Conservation (phyloP, 208 protist genomes). For the Trypanosoma grayi region DNA sequence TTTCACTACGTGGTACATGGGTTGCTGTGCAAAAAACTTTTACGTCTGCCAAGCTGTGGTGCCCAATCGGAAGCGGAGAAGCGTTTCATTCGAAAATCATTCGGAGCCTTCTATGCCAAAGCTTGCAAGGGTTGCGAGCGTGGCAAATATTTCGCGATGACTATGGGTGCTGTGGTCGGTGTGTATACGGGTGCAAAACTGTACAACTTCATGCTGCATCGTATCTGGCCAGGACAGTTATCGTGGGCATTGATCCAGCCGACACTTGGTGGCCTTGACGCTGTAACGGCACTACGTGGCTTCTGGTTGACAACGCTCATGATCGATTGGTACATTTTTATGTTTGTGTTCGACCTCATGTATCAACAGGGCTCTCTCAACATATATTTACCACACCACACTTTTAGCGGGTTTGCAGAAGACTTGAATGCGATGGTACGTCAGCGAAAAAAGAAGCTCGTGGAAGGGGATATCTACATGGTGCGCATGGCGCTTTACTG, state of each 20-base stretch:
- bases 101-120: conserved; percentile 19
- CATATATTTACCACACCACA: conserved; percentile 38
- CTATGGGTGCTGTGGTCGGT: conserved; percentile 31
- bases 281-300: conserved; percentile 1
- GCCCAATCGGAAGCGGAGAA: conserved; percentile 24
- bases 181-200: conserved; percentile 31
- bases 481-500: conserved; percentile 28
- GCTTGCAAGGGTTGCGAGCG: conserved; percentile 21
- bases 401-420: conserved; percentile 34
- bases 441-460: not conserved
- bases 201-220: conserved; percentile 38
- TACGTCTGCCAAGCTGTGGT: conserved; percentile 35
- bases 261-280: conserved; percentile 12
- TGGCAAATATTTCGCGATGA: conserved; percentile 21
- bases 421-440: not conserved
- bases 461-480: conserved; percentile 2
- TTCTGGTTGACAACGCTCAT: conserved; percentile 25
- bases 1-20: conserved; percentile 14
- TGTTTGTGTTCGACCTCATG: conserved; percentile 38
- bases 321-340: conserved; percentile 39
- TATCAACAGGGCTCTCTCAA: conserved; percentile 44
- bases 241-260: conserved; percentile 27
- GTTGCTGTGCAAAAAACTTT: conserved; percentile 19
- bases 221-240: conserved; percentile 27
- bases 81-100: conserved; percentile 13